Conservation (phyloP, 345 rosid species). For the Nasturtium officinale region DNA sequence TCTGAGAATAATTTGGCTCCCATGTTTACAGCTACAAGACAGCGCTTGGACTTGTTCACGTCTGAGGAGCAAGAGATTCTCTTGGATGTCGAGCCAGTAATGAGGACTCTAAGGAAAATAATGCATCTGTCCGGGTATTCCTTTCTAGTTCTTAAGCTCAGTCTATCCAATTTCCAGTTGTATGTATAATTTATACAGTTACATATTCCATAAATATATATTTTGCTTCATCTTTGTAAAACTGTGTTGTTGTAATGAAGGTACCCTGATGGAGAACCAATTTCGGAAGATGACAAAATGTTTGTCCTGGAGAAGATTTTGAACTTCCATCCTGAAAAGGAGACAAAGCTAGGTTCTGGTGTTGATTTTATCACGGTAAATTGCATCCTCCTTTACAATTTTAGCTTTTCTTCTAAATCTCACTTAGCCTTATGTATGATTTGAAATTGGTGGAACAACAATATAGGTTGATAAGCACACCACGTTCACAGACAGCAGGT, state of each 20-base stretch:
- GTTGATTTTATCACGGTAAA: conserved; percentile 77
- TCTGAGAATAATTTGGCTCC: conserved; percentile 31
- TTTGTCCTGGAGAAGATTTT: conserved; percentile 66
- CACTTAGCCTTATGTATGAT: conserved; percentile 4
- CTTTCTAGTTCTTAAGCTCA: conserved; percentile 12
- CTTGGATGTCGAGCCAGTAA: conserved; percentile 62
- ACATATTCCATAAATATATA: not conserved
- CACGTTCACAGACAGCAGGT: conserved; percentile 59
- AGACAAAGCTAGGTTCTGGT: conserved; percentile 69
- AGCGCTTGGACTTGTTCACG: conserved; percentile 75
- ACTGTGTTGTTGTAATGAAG: conserved; percentile 48
- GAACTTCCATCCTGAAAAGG: conserved; percentile 79
- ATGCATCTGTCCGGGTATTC: conserved; percentile 60
- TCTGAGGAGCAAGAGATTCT: conserved; percentile 84
- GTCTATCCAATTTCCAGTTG: too few relatives aligned
- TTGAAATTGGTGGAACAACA: conserved; percentile 20
- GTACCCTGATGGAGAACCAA: conserved; percentile 78
- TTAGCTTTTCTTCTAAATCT: conserved; percentile 9
- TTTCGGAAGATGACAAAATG: conserved; percentile 67
- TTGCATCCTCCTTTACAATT: not conserved
- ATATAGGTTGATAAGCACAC: conserved; percentile 72
- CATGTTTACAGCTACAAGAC: conserved; percentile 62
- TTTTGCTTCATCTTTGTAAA: conserved; percentile 17
- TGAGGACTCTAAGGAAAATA: conserved; percentile 64
- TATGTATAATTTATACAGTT: too few relatives aligned